Evolutionary conservation across 1,284 basidiomycete species (phyloP).

Genomic region (Trametes pubescens): DNA sequence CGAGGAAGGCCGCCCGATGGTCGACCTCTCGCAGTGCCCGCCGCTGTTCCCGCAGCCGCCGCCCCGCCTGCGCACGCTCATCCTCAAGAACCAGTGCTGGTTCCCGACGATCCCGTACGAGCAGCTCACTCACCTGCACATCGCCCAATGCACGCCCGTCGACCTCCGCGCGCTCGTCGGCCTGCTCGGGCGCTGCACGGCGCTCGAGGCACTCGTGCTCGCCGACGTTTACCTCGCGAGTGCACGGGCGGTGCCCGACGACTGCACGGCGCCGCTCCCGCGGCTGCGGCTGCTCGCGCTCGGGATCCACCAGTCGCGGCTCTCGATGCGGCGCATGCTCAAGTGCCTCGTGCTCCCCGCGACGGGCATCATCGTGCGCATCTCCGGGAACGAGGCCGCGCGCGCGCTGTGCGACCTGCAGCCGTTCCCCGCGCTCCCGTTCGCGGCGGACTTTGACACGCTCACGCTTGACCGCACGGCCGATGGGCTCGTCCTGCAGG

Average conservation of each 20-base stretch:
- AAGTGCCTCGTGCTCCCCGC: constrained; percentile 23
- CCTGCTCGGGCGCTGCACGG: constrained; percentile 26
- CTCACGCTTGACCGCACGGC: constrained; percentile 21
- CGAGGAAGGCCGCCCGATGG: constrained; percentile 28
- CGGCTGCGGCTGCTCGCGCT: constrained; percentile 22
- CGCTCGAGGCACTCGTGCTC: constrained; percentile 24
- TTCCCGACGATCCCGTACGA: constrained; percentile 20
- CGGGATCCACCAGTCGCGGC: constrained; percentile 25
- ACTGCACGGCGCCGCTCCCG: constrained; percentile 16
- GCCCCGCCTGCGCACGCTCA: constrained; percentile 19
- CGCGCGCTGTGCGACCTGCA: constrained; percentile 26
- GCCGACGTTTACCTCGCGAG: constrained; percentile 29
- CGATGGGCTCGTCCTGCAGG: constrained; percentile 19
- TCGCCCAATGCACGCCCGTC: constrained; percentile 25
- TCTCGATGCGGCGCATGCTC: constrained; percentile 29
- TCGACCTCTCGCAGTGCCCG: constrained; percentile 16
- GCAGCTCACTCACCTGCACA: constrained; percentile 28
- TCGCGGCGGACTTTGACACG: constrained; percentile 23
- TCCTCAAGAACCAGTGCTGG: constrained; percentile 30
- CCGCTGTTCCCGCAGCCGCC: constrained; percentile 18
- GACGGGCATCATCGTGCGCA: constrained; percentile 15
- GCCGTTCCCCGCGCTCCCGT: constrained; percentile 27
- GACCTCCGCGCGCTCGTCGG: constrained; percentile 22
- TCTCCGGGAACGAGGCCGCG: constrained; percentile 22
- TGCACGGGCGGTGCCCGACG: constrained; percentile 3